Evolutionary conservation across 2,329 filamentous ascomycete genomes (phyloP).

Genomic region (Metarhizium humberi): DNA sequence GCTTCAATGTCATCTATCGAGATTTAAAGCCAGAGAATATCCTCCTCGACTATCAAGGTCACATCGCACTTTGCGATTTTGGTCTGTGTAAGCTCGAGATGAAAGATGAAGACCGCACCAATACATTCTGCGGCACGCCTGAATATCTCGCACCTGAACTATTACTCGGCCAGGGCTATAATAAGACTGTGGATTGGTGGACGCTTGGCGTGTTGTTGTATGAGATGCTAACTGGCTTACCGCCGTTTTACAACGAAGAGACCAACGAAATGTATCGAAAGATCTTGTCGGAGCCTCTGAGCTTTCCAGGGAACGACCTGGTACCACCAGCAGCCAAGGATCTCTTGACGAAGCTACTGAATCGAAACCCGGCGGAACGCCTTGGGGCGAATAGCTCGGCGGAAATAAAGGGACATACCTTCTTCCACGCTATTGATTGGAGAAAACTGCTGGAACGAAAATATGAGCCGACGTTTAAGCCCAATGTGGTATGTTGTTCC

Average conservation of each 20-base stretch:
- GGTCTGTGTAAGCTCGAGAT: slow-evolving; percentile 98
- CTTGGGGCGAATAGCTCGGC: slow-evolving; percentile 88
- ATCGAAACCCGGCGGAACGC: slow-evolving; percentile 82
- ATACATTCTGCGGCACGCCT: slow-evolving; percentile 96
- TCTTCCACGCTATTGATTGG: slow-evolving; percentile 99
- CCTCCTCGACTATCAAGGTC: slow-evolving; percentile 90
- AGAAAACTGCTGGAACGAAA: slow-evolving; percentile 93
- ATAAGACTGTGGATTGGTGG: slow-evolving; percentile 99
- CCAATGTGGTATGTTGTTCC: slow-evolving; percentile 71
- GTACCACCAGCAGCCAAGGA: slow-evolving; percentile 91
- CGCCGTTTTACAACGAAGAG: slow-evolving; percentile 97
- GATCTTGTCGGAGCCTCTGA: slow-evolving; percentile 89
- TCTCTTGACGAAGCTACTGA: slow-evolving; percentile 78
- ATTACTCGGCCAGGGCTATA: slow-evolving; percentile 87
- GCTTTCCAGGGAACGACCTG: slow-evolving; percentile 72
- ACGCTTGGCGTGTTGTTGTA: slow-evolving; percentile 95
- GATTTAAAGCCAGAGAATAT: slow-evolving; percentile 81
- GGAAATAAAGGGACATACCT: slow-evolving; percentile 97
- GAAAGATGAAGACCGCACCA: slow-evolving; percentile 98
- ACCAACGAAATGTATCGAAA: slow-evolving; percentile 99
- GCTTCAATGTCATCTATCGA: slow-evolving; percentile 95
- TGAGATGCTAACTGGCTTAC: slow-evolving; percentile 96
- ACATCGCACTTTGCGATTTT: slow-evolving; percentile 96
- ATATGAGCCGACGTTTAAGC: slow-evolving; percentile 97
- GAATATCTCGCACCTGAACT: slow-evolving; percentile 96